phyloP scores from a whole-genome alignment of 805 yeast species.

The Metschnikowia rubicola region DNA sequence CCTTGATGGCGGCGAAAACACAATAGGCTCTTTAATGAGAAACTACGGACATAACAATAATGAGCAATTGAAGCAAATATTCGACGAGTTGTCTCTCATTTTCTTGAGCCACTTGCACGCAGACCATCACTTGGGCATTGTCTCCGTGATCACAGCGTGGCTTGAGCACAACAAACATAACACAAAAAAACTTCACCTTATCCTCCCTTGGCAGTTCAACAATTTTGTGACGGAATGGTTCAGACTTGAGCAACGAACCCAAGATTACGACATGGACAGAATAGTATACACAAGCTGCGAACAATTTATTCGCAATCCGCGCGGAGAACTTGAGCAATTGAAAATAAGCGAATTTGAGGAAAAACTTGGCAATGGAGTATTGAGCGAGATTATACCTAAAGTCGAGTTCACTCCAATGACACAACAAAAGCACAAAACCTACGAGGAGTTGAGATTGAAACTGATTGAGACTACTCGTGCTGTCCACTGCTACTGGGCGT shows the following conservation, averaged over 20 bases:
- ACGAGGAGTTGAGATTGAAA: slow-evolving; percentile 40
- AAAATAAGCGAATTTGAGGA: slow-evolving; percentile 31
- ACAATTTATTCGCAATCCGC: slow-evolving; percentile 38
- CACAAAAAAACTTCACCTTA: slow-evolving; percentile 45
- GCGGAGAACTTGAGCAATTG: slow-evolving; percentile 29
- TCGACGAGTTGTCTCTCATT: slow-evolving; percentile 61
- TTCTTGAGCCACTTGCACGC: slow-evolving; percentile 92
- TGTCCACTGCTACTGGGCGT: slow-evolving; percentile 80
- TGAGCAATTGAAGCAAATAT: slow-evolving; percentile 33
- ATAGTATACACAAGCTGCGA: slow-evolving; percentile 59
- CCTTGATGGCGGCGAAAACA: slow-evolving; percentile 95
- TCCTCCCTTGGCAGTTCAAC: slow-evolving; percentile 73
- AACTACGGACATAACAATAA: slow-evolving; percentile 49
- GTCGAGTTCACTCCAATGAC: slow-evolving; percentile 8
- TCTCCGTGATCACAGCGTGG: slow-evolving; percentile 72
- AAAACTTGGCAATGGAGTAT: slow-evolving; percentile 25
- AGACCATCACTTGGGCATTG: slow-evolving; percentile 89
- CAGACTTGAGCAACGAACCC: slow-evolving; percentile 38
- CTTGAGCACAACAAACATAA: slow-evolving; percentile 35
- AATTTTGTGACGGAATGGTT: slow-evolving; percentile 70
- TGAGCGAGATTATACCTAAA: slow-evolving; percentile 16
- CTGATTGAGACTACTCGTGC: slow-evolving; percentile 67
- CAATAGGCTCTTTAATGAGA: slow-evolving; percentile 69
- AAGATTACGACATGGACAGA: slow-evolving; percentile 33
- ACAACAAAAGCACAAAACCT: slow-evolving; percentile 25